A percentile compares a stretch with the other conserved stretches of the same genome.
Conservation (phyloP, 352 stramenopile species). For the Pythium oligandrum region DNA sequence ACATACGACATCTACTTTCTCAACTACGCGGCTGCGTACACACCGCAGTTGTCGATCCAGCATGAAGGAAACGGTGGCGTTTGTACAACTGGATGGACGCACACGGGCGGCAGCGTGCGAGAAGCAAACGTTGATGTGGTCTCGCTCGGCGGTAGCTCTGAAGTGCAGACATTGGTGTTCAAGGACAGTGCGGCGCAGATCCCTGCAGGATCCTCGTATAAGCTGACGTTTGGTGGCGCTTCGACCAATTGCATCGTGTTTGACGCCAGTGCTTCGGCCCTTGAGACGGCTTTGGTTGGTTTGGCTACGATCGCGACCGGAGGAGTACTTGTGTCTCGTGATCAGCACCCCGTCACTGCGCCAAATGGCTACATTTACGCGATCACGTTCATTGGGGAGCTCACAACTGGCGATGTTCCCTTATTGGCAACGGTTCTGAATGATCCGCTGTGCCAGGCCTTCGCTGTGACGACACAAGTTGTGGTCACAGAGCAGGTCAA, state of each 20-base stretch:
- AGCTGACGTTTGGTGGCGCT: conserved; percentile 42
- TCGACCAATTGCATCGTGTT: conserved; percentile 38
- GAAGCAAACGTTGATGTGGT: conserved; percentile 40
- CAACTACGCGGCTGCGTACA: conserved; percentile 28
- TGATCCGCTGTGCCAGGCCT: conserved; percentile 13
- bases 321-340: conserved; percentile 43
- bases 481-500: conserved; percentile 15
- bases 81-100: conserved; percentile 21
- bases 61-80: conserved; percentile 24
- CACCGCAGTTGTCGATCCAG: conserved; percentile 29
- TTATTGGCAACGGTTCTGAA: conserved; percentile 22
- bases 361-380: conserved; percentile 56
- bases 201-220: conserved; percentile 22
- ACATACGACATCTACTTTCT: conserved; percentile 81
- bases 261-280: conserved; percentile 10
- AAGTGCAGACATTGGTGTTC: conserved; percentile 53
- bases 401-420: conserved; percentile 47
- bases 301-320: conserved; percentile 29
- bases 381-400: conserved; percentile 65
- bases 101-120: conserved; percentile 32
- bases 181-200: conserved; percentile 21
- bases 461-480: conserved; percentile 21
- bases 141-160: conserved; percentile 47
- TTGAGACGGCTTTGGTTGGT: conserved; percentile 24
- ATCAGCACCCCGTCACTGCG: conserved; percentile 30